These are phyloP conservation scores for Colletotrichum tropicale DNA, from an alignment of 2,329 filamentous ascomycete species.

Conservation along the genomic window DNA sequence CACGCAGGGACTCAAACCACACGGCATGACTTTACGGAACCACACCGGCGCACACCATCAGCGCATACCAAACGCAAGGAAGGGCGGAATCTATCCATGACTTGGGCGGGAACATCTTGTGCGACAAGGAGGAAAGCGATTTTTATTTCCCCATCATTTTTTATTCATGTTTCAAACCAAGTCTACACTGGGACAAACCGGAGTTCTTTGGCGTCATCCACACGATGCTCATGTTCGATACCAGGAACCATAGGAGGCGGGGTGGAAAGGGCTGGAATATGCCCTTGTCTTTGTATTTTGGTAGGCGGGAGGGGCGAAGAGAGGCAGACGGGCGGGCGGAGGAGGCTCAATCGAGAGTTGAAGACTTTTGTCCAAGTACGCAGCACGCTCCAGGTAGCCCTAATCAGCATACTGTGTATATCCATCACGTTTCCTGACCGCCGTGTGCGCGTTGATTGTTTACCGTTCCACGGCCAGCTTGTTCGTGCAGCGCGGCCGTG, in stretches of 20 bases:
- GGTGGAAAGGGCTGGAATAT: slow-evolving; percentile 1
- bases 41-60: slow-evolving; percentile 1
- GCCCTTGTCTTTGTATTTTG: background rate
- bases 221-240: slow-evolving; percentile 23
- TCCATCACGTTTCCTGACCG: background rate
- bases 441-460: slow-evolving; percentile 1
- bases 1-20: slow-evolving; percentile 4
- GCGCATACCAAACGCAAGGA: slow-evolving; percentile 7
- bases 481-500: slow-evolving; percentile 11
- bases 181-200: slow-evolving; percentile 3
- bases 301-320: background rate
- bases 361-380: background rate
- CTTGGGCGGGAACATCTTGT: slow-evolving; percentile 13
- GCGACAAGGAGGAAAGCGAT: slow-evolving; percentile 15
- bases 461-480: slow-evolving; percentile 1
- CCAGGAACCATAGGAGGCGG: slow-evolving; percentile 11
- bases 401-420: slow-evolving; percentile 19
- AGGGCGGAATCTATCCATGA: background rate
- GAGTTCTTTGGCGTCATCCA: slow-evolving; percentile 21
- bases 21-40: slow-evolving; percentile 18
- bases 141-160: background rate
- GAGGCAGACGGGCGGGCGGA: background rate
- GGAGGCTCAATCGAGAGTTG: background rate
- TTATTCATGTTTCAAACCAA: background rate
- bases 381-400: slow-evolving; percentile 10